Evolutionary conservation across 106 monocot species (phyloP).

Genomic region (Apostasia shenzhenica): DNA sequence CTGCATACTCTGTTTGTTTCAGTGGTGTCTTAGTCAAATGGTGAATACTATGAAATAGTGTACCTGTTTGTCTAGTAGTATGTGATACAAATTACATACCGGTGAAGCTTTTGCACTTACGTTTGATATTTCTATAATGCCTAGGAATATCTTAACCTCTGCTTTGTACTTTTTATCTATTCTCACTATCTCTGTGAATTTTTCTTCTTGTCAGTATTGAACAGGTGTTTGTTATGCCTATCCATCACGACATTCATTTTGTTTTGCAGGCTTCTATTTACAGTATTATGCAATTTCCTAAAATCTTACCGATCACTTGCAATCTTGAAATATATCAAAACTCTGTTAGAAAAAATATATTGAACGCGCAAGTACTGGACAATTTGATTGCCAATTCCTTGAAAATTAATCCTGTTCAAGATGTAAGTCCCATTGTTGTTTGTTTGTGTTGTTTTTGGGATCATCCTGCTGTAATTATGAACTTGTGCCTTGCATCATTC

Average conservation of each 20-base stretch:
- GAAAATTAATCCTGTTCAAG: constrained; percentile 20
- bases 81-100: too few relatives aligned
- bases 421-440: constrained; percentile 6
- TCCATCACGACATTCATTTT: neutral
- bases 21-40: too few relatives aligned
- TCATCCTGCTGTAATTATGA: neutral
- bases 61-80: too few relatives aligned
- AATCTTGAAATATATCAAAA: constrained; percentile 5
- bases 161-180: too few relatives aligned
- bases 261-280: constrained; percentile 47
- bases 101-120: too few relatives aligned
- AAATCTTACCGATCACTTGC: constrained; percentile 14
- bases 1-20: too few relatives aligned
- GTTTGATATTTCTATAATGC: too few relatives aligned
- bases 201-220: too few relatives aligned
- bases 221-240: neutral
- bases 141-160: too few relatives aligned
- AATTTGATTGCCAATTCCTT: constrained; percentile 39
- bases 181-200: too few relatives aligned
- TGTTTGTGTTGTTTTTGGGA: neutral
- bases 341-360: neutral
- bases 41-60: too few relatives aligned
- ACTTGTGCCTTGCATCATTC: constrained; percentile 5
- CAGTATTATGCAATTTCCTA: constrained; percentile 70
- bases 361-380: constrained; percentile 21